phyloP scores from a whole-genome alignment of 2,329 filamentous ascomycete species.

The Fusarium veterinarium region DNA sequence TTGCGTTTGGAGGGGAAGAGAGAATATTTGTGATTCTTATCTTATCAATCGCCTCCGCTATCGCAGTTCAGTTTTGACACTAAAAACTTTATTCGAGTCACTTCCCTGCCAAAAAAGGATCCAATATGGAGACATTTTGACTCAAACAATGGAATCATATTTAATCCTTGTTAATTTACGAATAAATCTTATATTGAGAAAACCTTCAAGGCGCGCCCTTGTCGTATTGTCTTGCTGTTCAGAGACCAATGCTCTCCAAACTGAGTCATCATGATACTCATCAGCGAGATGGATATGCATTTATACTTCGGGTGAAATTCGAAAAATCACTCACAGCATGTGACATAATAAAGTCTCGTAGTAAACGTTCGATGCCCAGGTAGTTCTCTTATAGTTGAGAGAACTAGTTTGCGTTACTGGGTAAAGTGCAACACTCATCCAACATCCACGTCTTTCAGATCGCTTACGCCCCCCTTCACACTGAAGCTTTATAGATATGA shows the following conservation, averaged over 20 bases:
- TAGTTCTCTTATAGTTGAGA: neutral
- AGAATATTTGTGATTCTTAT: conserved; percentile 42
- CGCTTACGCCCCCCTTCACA: neutral
- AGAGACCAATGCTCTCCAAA: neutral
- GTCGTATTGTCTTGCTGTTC: rapidly evolving
- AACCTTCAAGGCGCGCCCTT: neutral
- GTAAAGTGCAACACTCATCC: neutral
- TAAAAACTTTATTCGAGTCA: conserved; percentile 10
- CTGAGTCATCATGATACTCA: neutral
- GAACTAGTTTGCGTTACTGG: neutral
- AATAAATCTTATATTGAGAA: neutral
- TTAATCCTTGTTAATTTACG: neutral
- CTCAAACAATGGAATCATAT: conserved; percentile 12
- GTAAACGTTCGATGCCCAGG: rapidly evolving
- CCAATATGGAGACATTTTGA: conserved; percentile 11
- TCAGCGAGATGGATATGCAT: rapidly evolving
- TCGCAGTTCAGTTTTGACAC: conserved; percentile 39
- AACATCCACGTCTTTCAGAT: neutral
- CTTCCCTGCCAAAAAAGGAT: conserved; percentile 1
- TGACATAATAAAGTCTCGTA: neutral
- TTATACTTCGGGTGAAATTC: neutral
- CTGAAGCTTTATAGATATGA: neutral
- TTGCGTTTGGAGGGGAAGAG: conserved; percentile 13
- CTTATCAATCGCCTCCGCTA: conserved; percentile 49
- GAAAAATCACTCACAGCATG: rapidly evolving